Evolutionary conservation across 768 basidiomycete genomes (phyloP), one percentile per base, ranked within the genome.

Genomic region (Tulasnella sp.): DNA sequence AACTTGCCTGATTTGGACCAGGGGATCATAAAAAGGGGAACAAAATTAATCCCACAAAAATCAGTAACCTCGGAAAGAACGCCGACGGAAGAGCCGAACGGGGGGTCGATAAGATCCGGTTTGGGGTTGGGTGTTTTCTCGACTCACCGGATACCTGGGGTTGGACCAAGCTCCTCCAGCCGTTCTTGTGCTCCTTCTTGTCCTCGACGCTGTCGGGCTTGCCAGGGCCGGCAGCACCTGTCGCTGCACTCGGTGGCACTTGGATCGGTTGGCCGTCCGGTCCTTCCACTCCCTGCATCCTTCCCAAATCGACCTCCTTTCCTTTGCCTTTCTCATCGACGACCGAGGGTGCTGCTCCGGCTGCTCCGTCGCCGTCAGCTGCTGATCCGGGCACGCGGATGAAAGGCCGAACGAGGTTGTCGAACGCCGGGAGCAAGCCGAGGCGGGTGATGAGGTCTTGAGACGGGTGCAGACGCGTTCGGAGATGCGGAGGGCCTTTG

Each of bases 271-370:
- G 52, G 11, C 44, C 67, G 26, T 42, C 44, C 35, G 67, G 67
- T 35, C 37, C 35, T 41, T 69, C 67, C 3, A 42, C 67, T 41
- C 40, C 34, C 42, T 52, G 59, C 71, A 72, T 72, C 17, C 39
- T 35, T 14, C 64, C 71, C 34, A 62, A 34, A 35, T 72, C 71
- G 22, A 72, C 62, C 39, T 72, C 59, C 39, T 72, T 72, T 39
- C 71, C 71, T 22, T 72, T 72, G 26, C 71, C 71, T 44, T 72
- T 72, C 26, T 72, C 71, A 36, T 72, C 71, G 22, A 22, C 52
- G 12, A 14, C 12, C 7, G 26, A n/a, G 52, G 26, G 1, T 29
- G 40, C 16, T 40, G 40, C 16, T 40, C 40, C 40, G 8, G 40
- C 40, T 26, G 16, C 67, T 26, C 40, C 39, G 32, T 69, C 39